Percentiles rank a stretch among this genome's conserved stretches.
Conservation (phyloP, 257 asterid species). For the Solanum pimpinellifolium region DNA sequence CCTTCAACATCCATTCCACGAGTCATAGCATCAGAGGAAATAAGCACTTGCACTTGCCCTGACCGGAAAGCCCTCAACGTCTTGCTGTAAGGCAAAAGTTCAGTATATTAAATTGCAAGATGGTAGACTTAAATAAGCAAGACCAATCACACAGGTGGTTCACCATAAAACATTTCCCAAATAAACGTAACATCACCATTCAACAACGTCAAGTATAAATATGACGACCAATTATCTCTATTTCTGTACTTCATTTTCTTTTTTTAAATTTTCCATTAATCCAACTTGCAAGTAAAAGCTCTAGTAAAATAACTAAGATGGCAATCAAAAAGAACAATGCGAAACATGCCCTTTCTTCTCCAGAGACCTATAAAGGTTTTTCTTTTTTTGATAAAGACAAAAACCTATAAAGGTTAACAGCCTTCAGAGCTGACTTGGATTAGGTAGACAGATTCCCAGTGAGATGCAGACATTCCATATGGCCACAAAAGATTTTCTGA, state of each 20-base stretch:
- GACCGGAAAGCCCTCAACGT: constrained; percentile 63
- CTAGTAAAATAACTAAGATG: neutral
- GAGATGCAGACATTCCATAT: neutral
- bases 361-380: neutral
- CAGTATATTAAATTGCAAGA: neutral
- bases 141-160: neutral
- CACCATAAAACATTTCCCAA: neutral
- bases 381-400: neutral
- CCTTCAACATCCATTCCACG: constrained; percentile 98
- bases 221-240: neutral
- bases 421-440: neutral
- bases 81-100: constrained; percentile 37
- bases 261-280: neutral
- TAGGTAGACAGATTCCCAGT: neutral
- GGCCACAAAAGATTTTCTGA: neutral
- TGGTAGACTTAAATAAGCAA: neutral
- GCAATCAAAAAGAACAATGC: neutral
- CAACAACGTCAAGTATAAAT: neutral
- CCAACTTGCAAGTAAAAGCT: neutral
- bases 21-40: constrained; percentile 86
- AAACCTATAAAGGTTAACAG: neutral
- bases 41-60: constrained; percentile 62
- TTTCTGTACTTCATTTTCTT: neutral
- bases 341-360: neutral
- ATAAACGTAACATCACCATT: neutral